A percentile compares a stretch with the other conserved stretches of the same genome.
phyloP scores from a whole-genome alignment of 2,329 filamentous ascomycete species.

The Pseudodiploospora longispora region DNA sequence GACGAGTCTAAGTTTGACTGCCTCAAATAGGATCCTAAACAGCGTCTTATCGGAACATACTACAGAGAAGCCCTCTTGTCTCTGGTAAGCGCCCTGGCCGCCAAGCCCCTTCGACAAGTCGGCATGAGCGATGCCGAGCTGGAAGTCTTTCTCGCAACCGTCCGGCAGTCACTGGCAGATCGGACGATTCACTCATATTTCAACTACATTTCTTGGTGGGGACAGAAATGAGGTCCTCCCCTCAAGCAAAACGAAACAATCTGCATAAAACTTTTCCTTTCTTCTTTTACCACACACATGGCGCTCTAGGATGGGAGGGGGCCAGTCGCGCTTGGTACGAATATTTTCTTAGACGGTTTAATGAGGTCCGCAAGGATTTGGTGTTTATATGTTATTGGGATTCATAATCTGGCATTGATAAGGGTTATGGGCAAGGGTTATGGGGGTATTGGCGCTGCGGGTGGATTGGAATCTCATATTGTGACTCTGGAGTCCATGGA shows the following conservation, averaged over 20 bases:
- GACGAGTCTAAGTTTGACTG: background rate
- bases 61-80: slow-evolving; percentile 29
- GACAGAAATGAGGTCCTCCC: slow-evolving; percentile 20
- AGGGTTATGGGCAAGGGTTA: too few relatives aligned
- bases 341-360: background rate
- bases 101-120: slow-evolving; percentile 24
- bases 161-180: slow-evolving; percentile 19
- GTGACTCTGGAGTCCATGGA: too few relatives aligned
- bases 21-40: slow-evolving; percentile 11
- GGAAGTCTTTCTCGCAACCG: slow-evolving; percentile 18
- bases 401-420: too few relatives aligned
- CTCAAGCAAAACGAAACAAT: background rate
- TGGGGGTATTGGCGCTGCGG: too few relatives aligned
- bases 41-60: slow-evolving; percentile 29
- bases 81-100: slow-evolving; percentile 27
- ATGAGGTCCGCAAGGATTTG: background rate
- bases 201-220: slow-evolving; percentile 29
- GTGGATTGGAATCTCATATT: too few relatives aligned
- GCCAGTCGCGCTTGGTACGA: background rate
- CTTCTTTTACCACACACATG: background rate
- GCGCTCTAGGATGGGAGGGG: background rate
- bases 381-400: too few relatives aligned
- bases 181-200: slow-evolving; percentile 25
- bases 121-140: slow-evolving; percentile 20
- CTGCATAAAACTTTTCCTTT: background rate